Percentiles rank a stretch among this genome's conserved stretches.
phyloP scores from a whole-genome alignment of 768 basidiomycete species.

The Auricularia cornea region DNA sequence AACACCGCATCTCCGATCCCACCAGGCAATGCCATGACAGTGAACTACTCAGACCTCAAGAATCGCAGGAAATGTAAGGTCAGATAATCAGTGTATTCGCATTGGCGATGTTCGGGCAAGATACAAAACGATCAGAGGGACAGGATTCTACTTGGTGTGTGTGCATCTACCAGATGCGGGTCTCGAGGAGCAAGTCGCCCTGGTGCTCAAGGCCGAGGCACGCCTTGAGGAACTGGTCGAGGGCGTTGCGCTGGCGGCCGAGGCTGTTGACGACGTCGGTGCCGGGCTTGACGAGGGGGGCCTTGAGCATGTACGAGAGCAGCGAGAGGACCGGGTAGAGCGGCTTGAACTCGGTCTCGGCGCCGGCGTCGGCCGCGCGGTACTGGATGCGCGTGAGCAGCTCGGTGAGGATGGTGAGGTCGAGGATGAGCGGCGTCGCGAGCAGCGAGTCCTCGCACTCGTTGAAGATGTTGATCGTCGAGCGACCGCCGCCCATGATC shows the following conservation, averaged over 20 bases:
- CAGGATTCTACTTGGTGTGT: too few species aligned
- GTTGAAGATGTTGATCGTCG: conserved; percentile 95
- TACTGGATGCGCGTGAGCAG: conserved; percentile 89
- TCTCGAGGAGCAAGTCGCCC: conserved; percentile 78
- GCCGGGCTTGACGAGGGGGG: conserved; percentile 91
- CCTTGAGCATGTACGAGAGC: conserved; percentile 96
- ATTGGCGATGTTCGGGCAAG: too few species aligned
- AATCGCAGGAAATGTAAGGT: too few species aligned
- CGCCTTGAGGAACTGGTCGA: conserved; percentile 91
- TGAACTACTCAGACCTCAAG: too few species aligned
- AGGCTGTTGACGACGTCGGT: conserved; percentile 93
- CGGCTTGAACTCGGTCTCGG: conserved; percentile 66
- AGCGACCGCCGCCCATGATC: conserved; percentile 92
- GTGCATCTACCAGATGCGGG: conserved; percentile 86
- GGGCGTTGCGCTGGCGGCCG: conserved; percentile 88
- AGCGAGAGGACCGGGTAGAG: conserved; percentile 89
- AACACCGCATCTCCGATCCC: too few species aligned
- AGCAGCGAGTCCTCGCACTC: conserved; percentile 97
- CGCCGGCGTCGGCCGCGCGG: conserved; percentile 41
- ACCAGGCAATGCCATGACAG: too few species aligned
- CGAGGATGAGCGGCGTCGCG: conserved; percentile 92
- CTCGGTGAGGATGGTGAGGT: conserved; percentile 88
- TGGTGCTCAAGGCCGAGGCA: conserved; percentile 81
- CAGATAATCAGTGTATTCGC: too few species aligned
- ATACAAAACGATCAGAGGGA: too few species aligned